These are phyloP conservation scores for Mycena belliarum DNA, from an alignment of 768 basidiomycete genomes.

Conservation along the genomic window DNA sequence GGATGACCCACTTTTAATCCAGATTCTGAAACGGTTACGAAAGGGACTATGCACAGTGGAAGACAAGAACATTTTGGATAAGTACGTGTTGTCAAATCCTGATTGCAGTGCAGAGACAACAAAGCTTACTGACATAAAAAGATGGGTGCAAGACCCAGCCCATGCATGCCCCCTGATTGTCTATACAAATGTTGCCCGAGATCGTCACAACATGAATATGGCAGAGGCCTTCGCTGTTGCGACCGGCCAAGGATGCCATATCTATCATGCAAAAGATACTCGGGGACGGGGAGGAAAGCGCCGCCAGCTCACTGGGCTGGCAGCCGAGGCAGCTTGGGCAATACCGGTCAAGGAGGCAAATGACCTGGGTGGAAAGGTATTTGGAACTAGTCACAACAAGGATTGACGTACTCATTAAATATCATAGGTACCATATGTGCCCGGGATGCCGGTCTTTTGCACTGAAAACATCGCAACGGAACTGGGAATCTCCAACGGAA, in stretches of 20 bases:
- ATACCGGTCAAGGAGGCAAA: neutral
- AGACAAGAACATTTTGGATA: constrained; percentile 1
- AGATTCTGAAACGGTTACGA: neutral
- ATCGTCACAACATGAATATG: neutral
- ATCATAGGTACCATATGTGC: neutral
- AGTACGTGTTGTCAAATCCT: neutral
- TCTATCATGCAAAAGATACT: constrained; percentile 6
- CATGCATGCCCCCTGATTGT: neutral
- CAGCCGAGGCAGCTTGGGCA: neutral
- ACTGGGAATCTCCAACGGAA: neutral
- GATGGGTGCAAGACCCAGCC: neutral
- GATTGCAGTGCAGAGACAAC: neutral
- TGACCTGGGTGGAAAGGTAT: neutral
- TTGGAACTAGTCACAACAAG: no score
- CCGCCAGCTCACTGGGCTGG: no score
- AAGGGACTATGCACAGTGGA: neutral
- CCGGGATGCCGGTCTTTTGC: constrained; percentile 1
- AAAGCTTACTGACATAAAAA: neutral
- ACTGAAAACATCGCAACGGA: constrained; percentile 4
- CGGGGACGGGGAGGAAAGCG: neutral
- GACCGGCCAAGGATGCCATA: neutral
- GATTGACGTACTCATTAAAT: no score
- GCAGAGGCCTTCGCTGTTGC: constrained; percentile 11
- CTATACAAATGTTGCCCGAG: constrained; percentile 5
- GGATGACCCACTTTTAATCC: constrained; percentile 1